Percentiles rank a stretch among this genome's conserved stretches.
These are phyloP conservation scores for Yarrowia deformans DNA, from an alignment of 805 yeast species.

Conservation along the genomic window DNA sequence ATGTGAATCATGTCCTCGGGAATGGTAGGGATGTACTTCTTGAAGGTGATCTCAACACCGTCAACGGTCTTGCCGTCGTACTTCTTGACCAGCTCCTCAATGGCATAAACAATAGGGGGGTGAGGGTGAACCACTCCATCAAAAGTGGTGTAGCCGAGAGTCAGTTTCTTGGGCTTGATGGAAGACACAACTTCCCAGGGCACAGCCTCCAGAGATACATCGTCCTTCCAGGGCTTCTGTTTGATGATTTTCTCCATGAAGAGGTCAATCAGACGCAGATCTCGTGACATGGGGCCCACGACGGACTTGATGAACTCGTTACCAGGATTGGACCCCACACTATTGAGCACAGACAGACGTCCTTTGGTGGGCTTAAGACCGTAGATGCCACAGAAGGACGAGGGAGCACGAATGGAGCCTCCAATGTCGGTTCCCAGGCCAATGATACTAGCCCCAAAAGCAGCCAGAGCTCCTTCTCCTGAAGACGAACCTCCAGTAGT, in stretches of 20 bases:
- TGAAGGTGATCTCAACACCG: slow-evolving; percentile 16
- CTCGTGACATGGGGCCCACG: slow-evolving; percentile 58
- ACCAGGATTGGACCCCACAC: slow-evolving; percentile 52
- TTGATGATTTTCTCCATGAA: slow-evolving; percentile 53
- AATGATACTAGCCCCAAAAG: slow-evolving; percentile 56
- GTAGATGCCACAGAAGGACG: slow-evolving; percentile 55
- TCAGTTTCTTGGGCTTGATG: slow-evolving; percentile 49
- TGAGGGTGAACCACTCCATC: slow-evolving; percentile 60
- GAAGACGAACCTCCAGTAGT: slow-evolving; percentile 66
- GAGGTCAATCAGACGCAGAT: slow-evolving; percentile 53
- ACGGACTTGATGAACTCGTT: slow-evolving; percentile 53
- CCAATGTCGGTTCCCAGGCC: slow-evolving; percentile 66
- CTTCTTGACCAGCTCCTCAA: slow-evolving; percentile 61
- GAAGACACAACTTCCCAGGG: slow-evolving; percentile 53
- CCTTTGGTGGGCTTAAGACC: slow-evolving; percentile 59
- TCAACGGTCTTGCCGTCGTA: slow-evolving; percentile 53
- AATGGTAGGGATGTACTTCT: slow-evolving; percentile 3
- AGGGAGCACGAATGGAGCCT: slow-evolving; percentile 61
- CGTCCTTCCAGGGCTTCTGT: slow-evolving; percentile 57
- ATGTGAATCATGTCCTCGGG: slow-evolving; percentile 58
- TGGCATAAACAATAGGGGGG: slow-evolving; percentile 62
- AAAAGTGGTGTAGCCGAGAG: slow-evolving; percentile 57
- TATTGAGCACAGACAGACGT: slow-evolving; percentile 50
- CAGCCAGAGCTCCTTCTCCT: slow-evolving; percentile 61
- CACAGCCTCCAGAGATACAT: slow-evolving; percentile 58